phyloP scores from a whole-genome alignment of 306 rosid genomes.

The Abrus precatorius region DNA sequence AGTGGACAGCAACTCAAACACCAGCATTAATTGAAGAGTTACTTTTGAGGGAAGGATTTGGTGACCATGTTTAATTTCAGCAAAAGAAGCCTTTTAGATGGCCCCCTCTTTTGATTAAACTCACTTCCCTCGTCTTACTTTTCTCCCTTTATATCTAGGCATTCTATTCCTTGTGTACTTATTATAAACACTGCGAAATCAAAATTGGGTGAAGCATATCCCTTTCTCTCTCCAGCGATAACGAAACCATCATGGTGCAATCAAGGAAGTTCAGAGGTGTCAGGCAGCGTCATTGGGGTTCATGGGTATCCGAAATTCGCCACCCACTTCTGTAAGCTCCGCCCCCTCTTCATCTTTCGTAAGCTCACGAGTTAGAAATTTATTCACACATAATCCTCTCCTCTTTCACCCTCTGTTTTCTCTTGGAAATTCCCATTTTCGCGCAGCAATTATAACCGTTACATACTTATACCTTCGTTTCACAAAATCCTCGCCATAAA shows the following conservation, averaged over 20 bases:
- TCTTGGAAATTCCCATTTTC: too few relatives aligned
- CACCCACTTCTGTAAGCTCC: conserved; percentile 84
- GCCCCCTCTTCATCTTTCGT: background rate
- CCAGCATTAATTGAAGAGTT: conserved; percentile 28
- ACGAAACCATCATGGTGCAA: conserved; percentile 69
- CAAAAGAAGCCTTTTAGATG: background rate
- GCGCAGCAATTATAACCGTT: too few relatives aligned
- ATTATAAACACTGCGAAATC: background rate
- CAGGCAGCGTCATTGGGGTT: conserved; percentile 99
- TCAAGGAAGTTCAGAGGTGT: conserved; percentile 97
- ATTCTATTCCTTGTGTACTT: conserved; percentile 47
- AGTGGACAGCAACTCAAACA: background rate
- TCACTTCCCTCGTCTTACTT: background rate
- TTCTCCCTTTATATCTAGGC: conserved; percentile 28
- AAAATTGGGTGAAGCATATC: background rate
- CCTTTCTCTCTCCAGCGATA: background rate
- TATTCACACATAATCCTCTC: too few relatives aligned
- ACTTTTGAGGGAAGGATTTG: conserved; percentile 37
- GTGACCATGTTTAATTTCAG: conserved; percentile 44
- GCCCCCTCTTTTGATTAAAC: conserved; percentile 39
- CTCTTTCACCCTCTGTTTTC: too few relatives aligned
- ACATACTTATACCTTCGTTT: too few relatives aligned
- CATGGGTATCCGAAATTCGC: conserved; percentile 99
- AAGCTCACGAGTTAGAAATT: too few relatives aligned
- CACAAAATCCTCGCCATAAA: too few relatives aligned